Conservation (phyloP, 306 rosid species). For the Vicia villosa region DNA sequence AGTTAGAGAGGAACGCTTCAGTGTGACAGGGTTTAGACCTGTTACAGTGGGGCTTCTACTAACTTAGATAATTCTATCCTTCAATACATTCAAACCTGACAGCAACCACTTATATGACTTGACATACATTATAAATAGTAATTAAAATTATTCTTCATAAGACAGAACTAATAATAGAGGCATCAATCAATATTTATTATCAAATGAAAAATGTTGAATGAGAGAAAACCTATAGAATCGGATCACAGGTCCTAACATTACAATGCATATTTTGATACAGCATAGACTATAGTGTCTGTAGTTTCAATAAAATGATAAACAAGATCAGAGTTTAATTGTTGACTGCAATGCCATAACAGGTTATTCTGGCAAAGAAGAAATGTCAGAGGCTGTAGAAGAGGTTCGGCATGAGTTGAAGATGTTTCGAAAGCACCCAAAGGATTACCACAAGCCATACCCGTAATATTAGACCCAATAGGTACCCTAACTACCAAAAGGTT, state of each 20-base stretch:
- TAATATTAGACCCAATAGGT: slow-evolving; percentile 4
- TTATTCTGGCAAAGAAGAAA: neutral
- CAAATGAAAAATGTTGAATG: slow-evolving; percentile 3
- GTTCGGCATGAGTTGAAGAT: neutral
- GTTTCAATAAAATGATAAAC: neutral
- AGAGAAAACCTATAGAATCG: neutral
- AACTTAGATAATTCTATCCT: no score
- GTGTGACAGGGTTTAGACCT: no score
- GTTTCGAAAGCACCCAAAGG: neutral
- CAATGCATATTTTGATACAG: neutral
- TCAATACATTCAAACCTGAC: neutral
- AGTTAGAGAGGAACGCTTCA: no score
- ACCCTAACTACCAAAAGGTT: neutral
- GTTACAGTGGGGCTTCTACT: no score
- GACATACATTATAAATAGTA: neutral
- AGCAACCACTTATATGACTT: neutral
- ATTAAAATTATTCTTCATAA: neutral
- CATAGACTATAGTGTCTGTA: neutral
- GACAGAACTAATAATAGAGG: neutral
- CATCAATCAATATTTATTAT: slow-evolving; percentile 19
- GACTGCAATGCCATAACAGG: neutral
- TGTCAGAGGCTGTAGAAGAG: neutral
- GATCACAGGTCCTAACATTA: neutral
- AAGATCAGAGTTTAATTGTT: neutral
- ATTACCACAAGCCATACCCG: slow-evolving; percentile 4